phyloP scores from a whole-genome alignment of 2,329 filamentous ascomycete species.

The Cladophialophora immunda region DNA sequence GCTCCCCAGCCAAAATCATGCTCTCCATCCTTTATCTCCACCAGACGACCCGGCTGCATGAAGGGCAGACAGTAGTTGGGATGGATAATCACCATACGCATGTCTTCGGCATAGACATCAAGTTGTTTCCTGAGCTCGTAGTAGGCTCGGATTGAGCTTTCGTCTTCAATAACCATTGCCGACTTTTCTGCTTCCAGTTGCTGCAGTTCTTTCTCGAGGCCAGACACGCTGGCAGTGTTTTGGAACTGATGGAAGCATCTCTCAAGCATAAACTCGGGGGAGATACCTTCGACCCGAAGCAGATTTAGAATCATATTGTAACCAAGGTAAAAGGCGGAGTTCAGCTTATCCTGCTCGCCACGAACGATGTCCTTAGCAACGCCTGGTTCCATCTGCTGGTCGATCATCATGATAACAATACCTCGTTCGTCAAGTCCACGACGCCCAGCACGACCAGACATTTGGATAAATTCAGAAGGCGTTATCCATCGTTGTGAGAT shows the following conservation, averaged over 20 bases:
- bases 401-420: slow-evolving; percentile 99
- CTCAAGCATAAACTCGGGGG: slow-evolving; percentile 98
- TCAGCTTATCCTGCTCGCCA: slow-evolving; percentile 94
- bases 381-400: slow-evolving; percentile 92
- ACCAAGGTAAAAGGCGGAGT: slow-evolving; percentile 95
- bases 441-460: slow-evolving; percentile 96
- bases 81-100: slow-evolving; percentile 90
- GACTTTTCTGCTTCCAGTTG: slow-evolving; percentile 79
- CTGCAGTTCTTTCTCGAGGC: slow-evolving; percentile 82
- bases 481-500: slow-evolving; percentile 81
- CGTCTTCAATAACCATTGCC: slow-evolving; percentile 80
- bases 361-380: slow-evolving; percentile 95
- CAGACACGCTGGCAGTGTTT: slow-evolving; percentile 85
- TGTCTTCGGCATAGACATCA: slow-evolving; percentile 83
- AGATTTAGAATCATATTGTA: slow-evolving; percentile 99
- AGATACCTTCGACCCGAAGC: slow-evolving; percentile 98
- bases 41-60: slow-evolving; percentile 84
- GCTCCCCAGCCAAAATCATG: slow-evolving; percentile 95
- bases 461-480: slow-evolving; percentile 96
- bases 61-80: slow-evolving; percentile 86
- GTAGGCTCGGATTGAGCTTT: slow-evolving; percentile 90
- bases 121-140: slow-evolving; percentile 88
- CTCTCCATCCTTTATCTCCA: slow-evolving; percentile 81
- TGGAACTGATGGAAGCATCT: slow-evolving; percentile 98
- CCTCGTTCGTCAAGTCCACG: slow-evolving; percentile 96